Evolutionary conservation across 441 rosid species (phyloP), one percentile per base, ranked within the genome.

Genomic region (Erodium trifolium): DNA sequence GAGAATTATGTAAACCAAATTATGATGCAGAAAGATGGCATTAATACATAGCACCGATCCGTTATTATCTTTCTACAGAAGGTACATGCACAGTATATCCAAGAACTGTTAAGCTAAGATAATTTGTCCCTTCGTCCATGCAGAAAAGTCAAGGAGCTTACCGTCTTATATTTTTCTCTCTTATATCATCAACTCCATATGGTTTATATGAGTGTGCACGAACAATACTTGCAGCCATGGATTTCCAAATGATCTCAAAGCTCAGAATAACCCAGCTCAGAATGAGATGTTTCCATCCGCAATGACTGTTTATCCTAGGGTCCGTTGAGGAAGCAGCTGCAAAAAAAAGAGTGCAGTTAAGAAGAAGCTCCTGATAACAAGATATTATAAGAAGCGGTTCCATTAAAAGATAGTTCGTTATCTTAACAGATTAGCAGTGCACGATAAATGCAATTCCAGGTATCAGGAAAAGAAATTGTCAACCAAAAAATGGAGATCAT

Each of bases 11-110:
- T 59, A 7, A 59, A 59, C 63, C 63, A 59, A 19, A 37, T 19
- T 18, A 59, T 18, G 63, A 19, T 59, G n/a, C 63, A 59, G 63
- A 59, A 59, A 23, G 63, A 59, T 59, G 12, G 29, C 53, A 59
- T 6, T 16, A 18, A 59, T 59, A 17, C 63, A 59, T 59, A 19
- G 63, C 27, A 8, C 17, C 10, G 12, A 59, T 47, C 53, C 4
- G 29, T 9, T 59, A 59, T 19, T 5, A 59, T 10, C 63, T 59
- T 59, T 17, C 31, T 59, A 59, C 63, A 59, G 11, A 59, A 9
- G 27, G 19, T 57, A 59, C 11, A 11, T 59, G 63, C 63, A 59
- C 17, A 10, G 29, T 17, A 19, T 59, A 19, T 19, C 29, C 31
- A 59, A 59, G 18, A 18, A 59, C 12, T 59, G 13, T 59, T 27